Evolutionary conservation across 108 stramenopile species (phyloP), one percentile per base, ranked within the genome.

Genomic region (Skeletonema costatum): DNA sequence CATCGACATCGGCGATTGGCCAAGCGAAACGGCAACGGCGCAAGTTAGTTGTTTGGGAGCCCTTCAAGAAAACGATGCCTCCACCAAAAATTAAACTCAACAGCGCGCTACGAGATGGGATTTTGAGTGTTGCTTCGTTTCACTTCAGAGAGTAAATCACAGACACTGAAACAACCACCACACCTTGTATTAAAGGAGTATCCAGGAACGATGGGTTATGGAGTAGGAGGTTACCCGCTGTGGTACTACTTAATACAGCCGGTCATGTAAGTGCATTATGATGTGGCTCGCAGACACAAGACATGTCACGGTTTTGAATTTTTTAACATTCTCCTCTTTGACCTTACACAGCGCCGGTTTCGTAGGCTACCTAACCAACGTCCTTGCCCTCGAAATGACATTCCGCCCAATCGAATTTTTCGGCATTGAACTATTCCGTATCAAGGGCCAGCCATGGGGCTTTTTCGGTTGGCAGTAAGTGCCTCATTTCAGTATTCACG

Each of bases 371-470:
- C 58, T 81, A 17, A 97, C 97, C 35, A 97, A 97, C 71, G 92
- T 94, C 46, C 70, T 97, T 21, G 96, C 97, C 2, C 73, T 98
- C 14, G 83, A 96, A 85, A 91, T 98, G 94, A 98, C 96, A 8
- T 97, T 98, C 74, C 87, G 83, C 60, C 96, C 97, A 3, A 64
- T 98, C 19, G 96, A 98, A 82, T 96, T 89, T 68, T 78, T 85
- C 61, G 97, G 97, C 5, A 82, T 92, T 66, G 78, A 87, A 61
- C 53, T 94, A 6, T 87, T 89, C 64, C 91, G 96, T 9, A 66
- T 91, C 10, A 77, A 85, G 19, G 81, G 91, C 69, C 91, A 96
- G 84, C 96, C 97, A 16, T 90, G 92, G 84, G 94, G 94, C n/a
- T 73, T 96, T 33, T 88, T 97, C 64, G 53, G 53, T 10, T 79